Evolutionary conservation across 345 rosid genomes (phyloP), one percentile per base, ranked within the genome.

Genomic region (Syzygium grande): DNA sequence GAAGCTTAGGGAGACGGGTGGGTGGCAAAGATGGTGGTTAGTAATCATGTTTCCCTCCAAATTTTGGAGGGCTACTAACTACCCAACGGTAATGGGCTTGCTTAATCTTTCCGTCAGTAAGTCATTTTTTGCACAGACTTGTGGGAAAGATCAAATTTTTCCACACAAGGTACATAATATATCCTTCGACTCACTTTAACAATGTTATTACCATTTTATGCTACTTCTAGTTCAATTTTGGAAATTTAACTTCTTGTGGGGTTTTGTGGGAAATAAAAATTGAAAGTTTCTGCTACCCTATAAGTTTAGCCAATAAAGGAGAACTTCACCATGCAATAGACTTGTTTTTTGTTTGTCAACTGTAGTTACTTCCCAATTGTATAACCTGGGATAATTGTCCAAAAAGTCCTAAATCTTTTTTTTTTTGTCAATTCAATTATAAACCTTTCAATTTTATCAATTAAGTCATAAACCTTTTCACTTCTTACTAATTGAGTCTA

Each of bases 1-100:
- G 87, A 93, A 93, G 94, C 85, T 52, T 46, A 88, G 90, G 92
- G 87, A 88, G 92, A 90, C 89, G 92, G 92, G 91, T 86, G 87
- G 90, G 88, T 88, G 93, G 90, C 86, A 92, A 87, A 91, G 92
- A 87, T 90, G 94, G 85, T 90, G 94, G 93, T 54, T 89, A 92
- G 91, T 92, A 89, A 87, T 92, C 90, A 91, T 93, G 91, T 91
- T 90, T 86, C 90, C 87, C 90, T 85, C 91, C 89, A 89, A 56
- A 87, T 90, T 86, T 88, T 83, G 61, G 87, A 34, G 84, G 52
- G 80, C 46, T 73, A 73, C 80, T 73, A 73, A 73, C 80, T 38
- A 73, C 80, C 80, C 80, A 73, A 73, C 80, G 80, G 49, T 9
- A 65, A 65, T 65, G 78, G 22, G 38, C 41, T 30, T 65, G 78